Evolutionary conservation across 2,329 filamentous ascomycete genomes (phyloP), one percentile per base, ranked within the genome.

Genomic region (Pseudogymnoascus sp.): DNA sequence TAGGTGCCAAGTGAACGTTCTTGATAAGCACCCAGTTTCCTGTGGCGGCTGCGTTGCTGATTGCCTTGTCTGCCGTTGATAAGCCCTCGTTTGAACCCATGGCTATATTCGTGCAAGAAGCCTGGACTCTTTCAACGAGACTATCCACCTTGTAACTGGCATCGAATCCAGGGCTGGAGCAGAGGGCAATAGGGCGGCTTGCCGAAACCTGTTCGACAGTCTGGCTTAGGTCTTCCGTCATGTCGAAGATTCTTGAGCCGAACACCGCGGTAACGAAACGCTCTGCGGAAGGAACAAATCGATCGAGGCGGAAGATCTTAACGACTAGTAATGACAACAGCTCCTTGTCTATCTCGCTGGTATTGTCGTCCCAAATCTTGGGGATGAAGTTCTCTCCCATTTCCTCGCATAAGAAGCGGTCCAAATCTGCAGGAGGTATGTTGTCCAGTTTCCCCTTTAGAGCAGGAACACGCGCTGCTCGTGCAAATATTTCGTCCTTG

Each of bases 121-220:
- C 87, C 64, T 85, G 84, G 74, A 86, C 87, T 67, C 91, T 85
- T 75, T 96, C 91, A 30, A 97, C 95, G 61, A 99, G 82, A 65
- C 88, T 91, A 75, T 99, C 94, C 64, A 99, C 94, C 80, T 99
- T 99, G 85, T 97, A 99, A 73, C 91, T 96, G 61, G 95, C 95
- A 75, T 99, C 94, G 74, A 99, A 99, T 38, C 94, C 94, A 64
- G 93, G 92, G 71, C 89, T 97, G 5, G 94, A 99, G 70, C 93
- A 93, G 36, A 99, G 83, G 3, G 94, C 89, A 68, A 99, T 90
- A 8, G 94, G 94, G 2, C 91, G 87, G 33, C 86, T 90, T 30
- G 93, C 87, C 5, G 87, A 88, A 60, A 96, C 91, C 75, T 96
- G 88, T 60, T 87, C 84, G 62, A 96, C 90, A 16, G 94, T 93